Percentiles rank a stretch among this genome's conserved stretches.
These are phyloP conservation scores for Trypanosoma scelopori DNA, from an alignment of 208 protist species.

Conservation along the genomic window DNA sequence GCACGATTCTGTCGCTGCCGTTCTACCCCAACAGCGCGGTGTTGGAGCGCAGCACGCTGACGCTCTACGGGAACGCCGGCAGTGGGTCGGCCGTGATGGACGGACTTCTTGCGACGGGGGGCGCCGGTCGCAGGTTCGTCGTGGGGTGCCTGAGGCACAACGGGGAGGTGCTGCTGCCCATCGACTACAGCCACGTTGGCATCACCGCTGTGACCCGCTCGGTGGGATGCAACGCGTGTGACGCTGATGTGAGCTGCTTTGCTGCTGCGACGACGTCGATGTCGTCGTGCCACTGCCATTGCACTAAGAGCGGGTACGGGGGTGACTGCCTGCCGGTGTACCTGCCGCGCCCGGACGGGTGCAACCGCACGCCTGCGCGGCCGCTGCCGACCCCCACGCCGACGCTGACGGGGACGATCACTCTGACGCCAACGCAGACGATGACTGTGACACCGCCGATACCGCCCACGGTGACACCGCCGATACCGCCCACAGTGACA, in stretches of 20 bases:
- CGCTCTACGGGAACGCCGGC: constrained; percentile 6
- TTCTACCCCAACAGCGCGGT: background rate
- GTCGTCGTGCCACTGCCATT: constrained; percentile 10
- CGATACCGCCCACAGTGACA: no score
- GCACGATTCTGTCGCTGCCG: constrained; percentile 9
- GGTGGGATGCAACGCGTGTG: constrained; percentile 5
- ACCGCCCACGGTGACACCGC: no score
- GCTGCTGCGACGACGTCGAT: background rate
- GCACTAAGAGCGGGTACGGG: constrained; percentile 5
- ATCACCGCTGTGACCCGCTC: constrained; percentile 1
- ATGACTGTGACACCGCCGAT: no score
- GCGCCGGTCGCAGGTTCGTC: background rate
- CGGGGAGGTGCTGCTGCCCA: background rate
- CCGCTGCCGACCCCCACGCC: no score
- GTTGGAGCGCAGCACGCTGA: constrained; percentile 4
- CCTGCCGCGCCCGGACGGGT: constrained; percentile 8
- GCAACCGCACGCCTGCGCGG: background rate
- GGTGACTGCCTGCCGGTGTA: constrained; percentile 13
- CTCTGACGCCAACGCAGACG: no score
- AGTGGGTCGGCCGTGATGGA: constrained; percentile 11
- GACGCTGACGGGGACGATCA: background rate
- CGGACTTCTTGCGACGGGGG: background rate
- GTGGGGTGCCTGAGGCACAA: constrained; percentile 18
- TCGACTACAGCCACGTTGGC: constrained; percentile 5
- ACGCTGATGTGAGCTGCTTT: constrained; percentile 13